These are phyloP conservation scores for Ophiocytium majus DNA, from an alignment of 352 stramenopile genomes.

Conservation along the genomic window DNA sequence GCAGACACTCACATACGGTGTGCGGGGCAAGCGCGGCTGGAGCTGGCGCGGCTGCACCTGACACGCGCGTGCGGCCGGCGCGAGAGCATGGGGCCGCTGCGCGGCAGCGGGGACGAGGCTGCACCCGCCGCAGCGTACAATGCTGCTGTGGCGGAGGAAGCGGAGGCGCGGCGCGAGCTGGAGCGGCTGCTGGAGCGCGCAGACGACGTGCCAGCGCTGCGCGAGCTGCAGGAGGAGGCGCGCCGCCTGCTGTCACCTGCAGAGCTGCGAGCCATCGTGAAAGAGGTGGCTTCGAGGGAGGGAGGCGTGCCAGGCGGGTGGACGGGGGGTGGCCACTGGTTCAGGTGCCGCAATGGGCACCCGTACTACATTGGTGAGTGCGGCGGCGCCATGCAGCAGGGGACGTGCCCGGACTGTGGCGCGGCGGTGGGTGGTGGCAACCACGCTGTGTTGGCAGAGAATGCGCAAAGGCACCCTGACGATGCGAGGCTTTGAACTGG, in stretches of 20 bases:
- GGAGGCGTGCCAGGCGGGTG: conserved; percentile 57
- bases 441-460: conserved; percentile 50
- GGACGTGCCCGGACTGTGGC: conserved; percentile 69
- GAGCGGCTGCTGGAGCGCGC: background rate
- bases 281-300: background rate
- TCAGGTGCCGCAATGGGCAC: conserved; percentile 73
- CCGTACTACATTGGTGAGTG: conserved; percentile 77
- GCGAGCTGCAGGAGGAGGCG: conserved; percentile 39
- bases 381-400: conserved; percentile 68
- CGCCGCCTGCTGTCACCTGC: conserved; percentile 19
- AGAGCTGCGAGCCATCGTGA: conserved; percentile 17
- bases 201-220: background rate
- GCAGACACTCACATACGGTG: background rate
- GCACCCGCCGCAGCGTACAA: background rate
- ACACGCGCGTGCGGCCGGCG: background rate
- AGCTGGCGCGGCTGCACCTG: background rate
- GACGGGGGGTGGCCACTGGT: conserved; percentile 62
- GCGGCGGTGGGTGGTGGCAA: conserved; percentile 64
- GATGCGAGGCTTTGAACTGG: too few relatives aligned
- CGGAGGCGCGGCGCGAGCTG: background rate
- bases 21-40: background rate
- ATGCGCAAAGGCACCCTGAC: background rate
- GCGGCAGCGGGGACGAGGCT: background rate
- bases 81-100: background rate
- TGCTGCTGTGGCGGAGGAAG: background rate